Evolutionary conservation across 2,329 filamentous ascomycete genomes (phyloP), one percentile per base, ranked within the genome.

Genomic region (Sordariomycetes sp.): DNA sequence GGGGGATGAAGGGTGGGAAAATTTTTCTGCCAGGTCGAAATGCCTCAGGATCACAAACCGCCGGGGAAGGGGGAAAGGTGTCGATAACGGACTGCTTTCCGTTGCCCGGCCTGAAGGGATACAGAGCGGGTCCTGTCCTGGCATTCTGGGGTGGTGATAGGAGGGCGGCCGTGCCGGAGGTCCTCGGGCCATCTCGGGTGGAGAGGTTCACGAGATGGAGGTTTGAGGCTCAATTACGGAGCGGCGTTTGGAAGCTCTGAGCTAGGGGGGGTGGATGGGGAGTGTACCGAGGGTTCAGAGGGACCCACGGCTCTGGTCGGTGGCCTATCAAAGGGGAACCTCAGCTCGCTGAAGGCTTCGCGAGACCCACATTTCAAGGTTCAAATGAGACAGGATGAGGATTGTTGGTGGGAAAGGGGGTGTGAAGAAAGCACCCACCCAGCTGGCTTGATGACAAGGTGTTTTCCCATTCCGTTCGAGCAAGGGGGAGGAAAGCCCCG

Each of bases 121-220:
- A 4, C 28, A 32, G n/a, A 48, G 43, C 55, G 55, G 55, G 55
- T 57, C 55, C 55, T 16, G 10, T 8, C 16, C 32, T 32, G 20
- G 34, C 43, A 22, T n/a, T 56, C 32, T 3, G 32, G 43, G 43
- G 22, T 25, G 40, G 8, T 57, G 55, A 57, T 57, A 57, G 55
- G 55, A 57, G 55, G 55, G 32, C 28, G 34, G 34, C 25, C 14
- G 28, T 34, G 24, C 34, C 55, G 28, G 55, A 18, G 25, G 55
- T 37, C n/a, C 40, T 57, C 55, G 55, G 55, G 55, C 55, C 55
- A 57, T 57, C 55, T 57, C 55, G 55, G 55, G 34, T 35, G 40
- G 40, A 16, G 35, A 57, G 55, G 55, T 50, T 51, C 20, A 57
- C 40, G 20, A 50, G 43, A 50, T 28, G 55, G 50, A 37, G n/a